Conservation (phyloP, 2,329 filamentous ascomycete species). For the Furcasterigmium furcatum region DNA sequence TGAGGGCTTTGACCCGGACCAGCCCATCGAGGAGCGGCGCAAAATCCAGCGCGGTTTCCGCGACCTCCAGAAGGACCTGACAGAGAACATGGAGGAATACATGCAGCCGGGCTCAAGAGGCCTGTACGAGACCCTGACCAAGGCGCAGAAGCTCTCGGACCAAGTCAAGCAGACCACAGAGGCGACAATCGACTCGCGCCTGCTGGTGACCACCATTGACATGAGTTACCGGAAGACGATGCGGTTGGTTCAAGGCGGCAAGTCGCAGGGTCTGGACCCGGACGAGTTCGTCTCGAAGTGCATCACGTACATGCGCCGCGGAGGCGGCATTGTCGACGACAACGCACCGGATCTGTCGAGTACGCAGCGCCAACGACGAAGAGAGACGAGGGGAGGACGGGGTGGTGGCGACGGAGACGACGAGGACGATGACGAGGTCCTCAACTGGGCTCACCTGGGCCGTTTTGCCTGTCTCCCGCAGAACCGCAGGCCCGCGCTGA, state of each 20-base stretch:
- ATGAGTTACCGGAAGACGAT: constrained; percentile 75
- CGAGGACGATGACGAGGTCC: constrained; percentile 70
- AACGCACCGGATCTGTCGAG: constrained; percentile 46
- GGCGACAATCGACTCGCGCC: constrained; percentile 84
- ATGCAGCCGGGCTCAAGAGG: constrained; percentile 62
- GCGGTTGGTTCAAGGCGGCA: constrained; percentile 69
- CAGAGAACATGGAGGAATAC: constrained; percentile 72
- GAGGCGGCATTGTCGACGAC: constrained; percentile 50
- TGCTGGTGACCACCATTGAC: constrained; percentile 78
- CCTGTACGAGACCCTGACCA: constrained; percentile 62
- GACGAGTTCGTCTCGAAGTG: constrained; percentile 92
- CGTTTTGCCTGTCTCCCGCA: constrained; percentile 70
- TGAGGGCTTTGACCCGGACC: constrained; percentile 72
- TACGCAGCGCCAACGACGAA: constrained; percentile 46
- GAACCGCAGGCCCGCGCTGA: constrained; percentile 70
- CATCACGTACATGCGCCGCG: constrained; percentile 79
- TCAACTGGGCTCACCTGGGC: constrained; percentile 86
- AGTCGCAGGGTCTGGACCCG: constrained; percentile 74
- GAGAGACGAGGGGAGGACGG: neutral
- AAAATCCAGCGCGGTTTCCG: constrained; percentile 67
- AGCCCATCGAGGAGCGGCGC: constrained; percentile 71
- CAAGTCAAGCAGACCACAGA: constrained; percentile 85
- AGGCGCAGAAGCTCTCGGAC: constrained; percentile 62
- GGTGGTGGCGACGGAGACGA: constrained; percentile 37
- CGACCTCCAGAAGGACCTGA: constrained; percentile 55